phyloP scores from a whole-genome alignment of 2,329 filamentous ascomycete genomes.

The Xylariales sp. region DNA sequence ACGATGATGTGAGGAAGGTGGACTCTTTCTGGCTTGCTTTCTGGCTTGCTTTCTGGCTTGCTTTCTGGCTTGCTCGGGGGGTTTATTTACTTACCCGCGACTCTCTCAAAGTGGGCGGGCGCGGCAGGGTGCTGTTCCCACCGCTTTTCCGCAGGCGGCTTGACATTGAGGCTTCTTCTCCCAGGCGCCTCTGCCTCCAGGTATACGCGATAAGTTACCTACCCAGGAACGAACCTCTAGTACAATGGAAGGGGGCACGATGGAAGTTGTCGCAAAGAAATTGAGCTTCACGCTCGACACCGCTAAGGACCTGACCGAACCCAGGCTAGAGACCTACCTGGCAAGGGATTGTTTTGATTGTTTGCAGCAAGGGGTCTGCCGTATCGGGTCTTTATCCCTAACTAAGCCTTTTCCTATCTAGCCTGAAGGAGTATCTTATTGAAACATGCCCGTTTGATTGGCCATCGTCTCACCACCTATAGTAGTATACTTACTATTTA shows the following conservation, averaged over 20 bases:
- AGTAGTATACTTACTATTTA: no score
- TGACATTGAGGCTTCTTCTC: conserved; percentile 39
- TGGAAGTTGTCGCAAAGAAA: no score
- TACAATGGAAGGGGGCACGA: no score
- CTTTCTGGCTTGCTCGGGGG: background rate
- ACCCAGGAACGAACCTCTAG: no score
- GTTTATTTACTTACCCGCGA: conserved; percentile 49
- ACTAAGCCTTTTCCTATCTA: background rate
- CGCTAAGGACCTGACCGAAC: conserved; percentile 7
- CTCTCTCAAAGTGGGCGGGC: conserved; percentile 37
- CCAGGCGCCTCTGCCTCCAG: background rate
- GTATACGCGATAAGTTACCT: conserved; percentile 11
- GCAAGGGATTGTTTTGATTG: conserved; percentile 33
- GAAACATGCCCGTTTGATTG: background rate
- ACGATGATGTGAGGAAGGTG: conserved; percentile 13
- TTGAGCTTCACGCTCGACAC: background rate
- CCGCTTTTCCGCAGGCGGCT: conserved; percentile 46
- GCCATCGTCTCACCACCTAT: background rate
- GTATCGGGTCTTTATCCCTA: background rate
- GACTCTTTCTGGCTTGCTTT: background rate
- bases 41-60: background rate
- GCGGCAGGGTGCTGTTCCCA: conserved; percentile 43
- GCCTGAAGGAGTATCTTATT: conserved; percentile 4
- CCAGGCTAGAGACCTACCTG: background rate
- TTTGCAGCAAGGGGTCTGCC: conserved; percentile 25